These are phyloP conservation scores for Trapa incisa DNA, from an alignment of 345 rosid species.

Conservation along the genomic window DNA sequence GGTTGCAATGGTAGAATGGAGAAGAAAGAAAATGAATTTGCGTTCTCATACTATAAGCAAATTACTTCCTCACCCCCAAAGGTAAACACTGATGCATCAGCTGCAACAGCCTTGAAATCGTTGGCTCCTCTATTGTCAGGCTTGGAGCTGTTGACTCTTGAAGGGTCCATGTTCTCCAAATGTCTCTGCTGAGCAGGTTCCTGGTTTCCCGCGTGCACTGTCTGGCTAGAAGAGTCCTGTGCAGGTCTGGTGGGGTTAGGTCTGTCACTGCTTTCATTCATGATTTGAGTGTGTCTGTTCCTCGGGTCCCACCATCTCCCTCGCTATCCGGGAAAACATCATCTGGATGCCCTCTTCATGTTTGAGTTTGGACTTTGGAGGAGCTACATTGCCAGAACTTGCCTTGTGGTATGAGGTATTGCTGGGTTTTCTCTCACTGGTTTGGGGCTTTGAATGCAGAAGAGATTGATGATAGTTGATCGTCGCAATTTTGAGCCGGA, in stretches of 20 bases:
- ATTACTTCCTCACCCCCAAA: conserved; percentile 70
- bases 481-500: conserved; percentile 71
- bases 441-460: conserved; percentile 18
- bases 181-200: conserved; percentile 8
- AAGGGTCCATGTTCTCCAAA: not conserved
- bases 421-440: conserved; percentile 11
- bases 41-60: not conserved
- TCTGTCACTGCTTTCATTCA: conserved; percentile 11
- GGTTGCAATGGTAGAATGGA: too few species aligned
- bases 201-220: not conserved
- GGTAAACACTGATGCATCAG: conserved; percentile 78
- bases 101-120: conserved; percentile 69
- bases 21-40: too few species aligned
- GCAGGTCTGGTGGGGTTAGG: conserved; percentile 10
- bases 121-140: conserved; percentile 10
- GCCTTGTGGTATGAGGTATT: conserved; percentile 14
- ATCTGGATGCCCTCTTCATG: conserved; percentile 13
- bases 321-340: conserved; percentile 81
- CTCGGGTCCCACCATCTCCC: conserved; percentile 46
- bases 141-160: not conserved
- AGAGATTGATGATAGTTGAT: conserved; percentile 32
- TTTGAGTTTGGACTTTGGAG: conserved; percentile 14
- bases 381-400: conserved; percentile 13
- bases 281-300: conserved; percentile 11
- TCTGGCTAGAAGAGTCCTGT: not conserved